phyloP scores from a whole-genome alignment of 768 basidiomycete genomes.

The Trichaptum fuscoviolaceum region DNA sequence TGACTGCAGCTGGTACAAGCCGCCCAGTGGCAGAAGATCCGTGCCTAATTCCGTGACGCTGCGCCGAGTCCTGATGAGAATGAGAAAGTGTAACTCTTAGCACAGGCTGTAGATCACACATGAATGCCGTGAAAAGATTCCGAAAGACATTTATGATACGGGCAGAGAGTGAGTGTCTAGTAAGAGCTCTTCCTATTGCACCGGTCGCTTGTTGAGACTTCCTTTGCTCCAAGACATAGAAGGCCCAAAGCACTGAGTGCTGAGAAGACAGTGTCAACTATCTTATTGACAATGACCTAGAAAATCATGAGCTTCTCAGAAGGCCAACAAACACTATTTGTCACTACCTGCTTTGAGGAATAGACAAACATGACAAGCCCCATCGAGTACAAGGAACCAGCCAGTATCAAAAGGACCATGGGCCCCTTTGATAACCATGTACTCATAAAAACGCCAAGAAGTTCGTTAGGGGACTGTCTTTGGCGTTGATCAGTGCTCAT shows the following conservation, averaged over 20 bases:
- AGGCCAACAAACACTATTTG: not conserved
- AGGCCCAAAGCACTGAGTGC: not conserved
- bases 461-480: not conserved
- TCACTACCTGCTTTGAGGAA: not conserved
- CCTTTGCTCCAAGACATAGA: not conserved
- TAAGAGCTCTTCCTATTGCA: not conserved
- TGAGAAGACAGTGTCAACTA: not conserved
- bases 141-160: not conserved
- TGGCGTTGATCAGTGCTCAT: not conserved
- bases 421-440: not conserved
- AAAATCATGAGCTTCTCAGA: not conserved
- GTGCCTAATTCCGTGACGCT: too few relatives aligned
- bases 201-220: not conserved
- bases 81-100: too few relatives aligned
- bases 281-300: not conserved
- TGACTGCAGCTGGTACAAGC: too few relatives aligned
- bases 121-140: too few relatives aligned
- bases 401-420: not conserved
- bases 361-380: not conserved
- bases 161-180: not conserved
- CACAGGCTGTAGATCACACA: too few relatives aligned
- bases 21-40: too few relatives aligned
- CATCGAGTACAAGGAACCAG: not conserved
- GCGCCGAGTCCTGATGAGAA: too few relatives aligned
- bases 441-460: not conserved